Percentiles rank a stretch among this genome's conserved stretches.
Conservation (phyloP, 2,329 filamentous ascomycete species). For the Diplocarpon rosae region DNA sequence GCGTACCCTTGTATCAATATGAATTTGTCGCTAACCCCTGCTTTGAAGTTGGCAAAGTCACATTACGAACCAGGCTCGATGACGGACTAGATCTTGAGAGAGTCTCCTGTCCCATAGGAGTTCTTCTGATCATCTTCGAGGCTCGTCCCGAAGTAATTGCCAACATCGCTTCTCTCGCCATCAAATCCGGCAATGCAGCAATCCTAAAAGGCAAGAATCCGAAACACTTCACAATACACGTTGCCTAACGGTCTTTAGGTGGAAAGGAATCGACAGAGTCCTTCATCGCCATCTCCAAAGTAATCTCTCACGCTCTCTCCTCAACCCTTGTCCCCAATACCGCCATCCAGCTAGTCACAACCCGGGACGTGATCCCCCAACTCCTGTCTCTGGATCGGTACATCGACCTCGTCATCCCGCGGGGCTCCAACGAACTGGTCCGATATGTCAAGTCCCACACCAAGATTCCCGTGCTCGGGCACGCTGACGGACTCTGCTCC, state of each 20-base stretch:
- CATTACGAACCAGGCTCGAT: slow-evolving; percentile 74
- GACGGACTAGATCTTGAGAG: slow-evolving; percentile 77
- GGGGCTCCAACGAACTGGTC: slow-evolving; percentile 35
- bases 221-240: background rate
- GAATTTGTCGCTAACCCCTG: slow-evolving; percentile 6
- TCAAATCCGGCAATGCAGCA: slow-evolving; percentile 94
- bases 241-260: slow-evolving; percentile 34
- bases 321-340: slow-evolving; percentile 67
- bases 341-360: slow-evolving; percentile 88
- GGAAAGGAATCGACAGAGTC: slow-evolving; percentile 93
- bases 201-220: slow-evolving; percentile 66
- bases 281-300: slow-evolving; percentile 81
- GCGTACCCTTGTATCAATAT: slow-evolving; percentile 4
- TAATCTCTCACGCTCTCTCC: slow-evolving; percentile 69
- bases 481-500: slow-evolving; percentile 86
- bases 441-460: slow-evolving; percentile 80
- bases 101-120: slow-evolving; percentile 88
- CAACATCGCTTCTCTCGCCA: slow-evolving; percentile 89
- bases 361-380: slow-evolving; percentile 78
- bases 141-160: slow-evolving; percentile 95
- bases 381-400: slow-evolving; percentile 76
- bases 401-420: slow-evolving; percentile 91
- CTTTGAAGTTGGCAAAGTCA: slow-evolving; percentile 64
- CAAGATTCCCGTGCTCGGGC: slow-evolving; percentile 89
- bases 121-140: slow-evolving; percentile 97